Evolutionary conservation across 805 yeast genomes (phyloP).

Genomic region (Suhomyces pyralidae): DNA sequence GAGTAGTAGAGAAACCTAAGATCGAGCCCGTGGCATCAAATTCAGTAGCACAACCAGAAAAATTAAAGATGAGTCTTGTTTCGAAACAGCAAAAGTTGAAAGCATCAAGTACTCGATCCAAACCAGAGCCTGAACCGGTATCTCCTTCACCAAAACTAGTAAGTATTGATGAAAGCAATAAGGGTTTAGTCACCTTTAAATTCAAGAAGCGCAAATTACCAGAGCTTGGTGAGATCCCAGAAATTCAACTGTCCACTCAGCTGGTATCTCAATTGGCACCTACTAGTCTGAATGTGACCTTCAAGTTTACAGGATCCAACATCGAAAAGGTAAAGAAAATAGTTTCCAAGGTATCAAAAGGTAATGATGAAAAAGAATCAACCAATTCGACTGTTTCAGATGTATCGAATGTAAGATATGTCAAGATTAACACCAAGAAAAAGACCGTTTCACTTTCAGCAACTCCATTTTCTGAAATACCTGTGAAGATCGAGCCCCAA

Average conservation of each 20-base stretch:
- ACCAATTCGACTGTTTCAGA: not conserved
- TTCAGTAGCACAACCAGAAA: slow-evolving; percentile 8
- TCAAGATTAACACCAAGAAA: slow-evolving; percentile 35
- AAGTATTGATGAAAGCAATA: not conserved
- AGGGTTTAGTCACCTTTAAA: slow-evolving; percentile 6
- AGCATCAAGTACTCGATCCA: not conserved
- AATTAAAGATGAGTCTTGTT: slow-evolving; percentile 7
- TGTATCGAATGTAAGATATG: slow-evolving; percentile 27
- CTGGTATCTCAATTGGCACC: not conserved
- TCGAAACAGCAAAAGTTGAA: not conserved
- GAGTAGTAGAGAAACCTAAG: not conserved
- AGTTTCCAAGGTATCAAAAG: not conserved
- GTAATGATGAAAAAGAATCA: no score
- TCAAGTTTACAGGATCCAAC: slow-evolving; percentile 6
- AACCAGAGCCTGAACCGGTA: not conserved
- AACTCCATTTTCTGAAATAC: slow-evolving; percentile 33
- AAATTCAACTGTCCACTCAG: not conserved
- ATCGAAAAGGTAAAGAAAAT: slow-evolving; percentile 4
- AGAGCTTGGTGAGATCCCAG: slow-evolving; percentile 1
- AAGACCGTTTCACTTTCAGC: slow-evolving; percentile 41
- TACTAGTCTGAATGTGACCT: slow-evolving; percentile 1
- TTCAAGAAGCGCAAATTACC: slow-evolving; percentile 11
- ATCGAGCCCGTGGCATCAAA: not conserved
- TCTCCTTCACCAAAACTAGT: not conserved
- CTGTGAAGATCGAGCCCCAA: not conserved